Conservation (phyloP, 2,329 filamentous ascomycete species). For the Stenocarpella maydis region DNA sequence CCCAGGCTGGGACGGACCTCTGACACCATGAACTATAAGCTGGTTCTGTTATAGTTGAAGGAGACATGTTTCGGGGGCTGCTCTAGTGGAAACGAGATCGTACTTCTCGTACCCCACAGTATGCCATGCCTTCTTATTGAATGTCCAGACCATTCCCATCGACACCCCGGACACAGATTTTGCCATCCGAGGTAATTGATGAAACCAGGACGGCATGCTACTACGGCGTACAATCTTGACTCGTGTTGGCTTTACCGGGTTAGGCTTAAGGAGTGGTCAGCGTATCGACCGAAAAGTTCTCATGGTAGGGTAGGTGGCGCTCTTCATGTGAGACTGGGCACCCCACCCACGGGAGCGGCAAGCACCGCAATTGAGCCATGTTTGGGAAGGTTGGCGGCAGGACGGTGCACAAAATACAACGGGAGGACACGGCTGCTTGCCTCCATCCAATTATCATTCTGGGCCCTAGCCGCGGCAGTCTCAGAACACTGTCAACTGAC, state of each 20-base stretch:
- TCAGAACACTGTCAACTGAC: slow-evolving; percentile 5
- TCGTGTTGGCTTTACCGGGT: neutral
- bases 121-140: neutral
- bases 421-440: slow-evolving; percentile 27
- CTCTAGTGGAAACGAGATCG: slow-evolving; percentile 13
- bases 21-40: slow-evolving; percentile 6
- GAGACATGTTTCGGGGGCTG: slow-evolving; percentile 15
- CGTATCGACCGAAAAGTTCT: neutral
- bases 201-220: slow-evolving; percentile 5
- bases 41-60: neutral
- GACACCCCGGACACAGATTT: neutral
- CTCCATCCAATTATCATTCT: neutral
- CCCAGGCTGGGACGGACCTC: neutral
- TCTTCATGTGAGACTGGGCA: neutral
- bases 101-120: neutral
- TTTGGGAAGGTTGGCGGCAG: slow-evolving; percentile 21
- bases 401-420: slow-evolving; percentile 23
- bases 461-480: slow-evolving; percentile 2
- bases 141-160: neutral
- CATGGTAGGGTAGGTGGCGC: neutral
- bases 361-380: slow-evolving; percentile 21
- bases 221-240: neutral
- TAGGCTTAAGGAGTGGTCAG: neutral
- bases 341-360: neutral
- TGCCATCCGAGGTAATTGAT: neutral